Conservation (phyloP, 176 grass and related monocot species). For the Saccharum spontaneum region DNA sequence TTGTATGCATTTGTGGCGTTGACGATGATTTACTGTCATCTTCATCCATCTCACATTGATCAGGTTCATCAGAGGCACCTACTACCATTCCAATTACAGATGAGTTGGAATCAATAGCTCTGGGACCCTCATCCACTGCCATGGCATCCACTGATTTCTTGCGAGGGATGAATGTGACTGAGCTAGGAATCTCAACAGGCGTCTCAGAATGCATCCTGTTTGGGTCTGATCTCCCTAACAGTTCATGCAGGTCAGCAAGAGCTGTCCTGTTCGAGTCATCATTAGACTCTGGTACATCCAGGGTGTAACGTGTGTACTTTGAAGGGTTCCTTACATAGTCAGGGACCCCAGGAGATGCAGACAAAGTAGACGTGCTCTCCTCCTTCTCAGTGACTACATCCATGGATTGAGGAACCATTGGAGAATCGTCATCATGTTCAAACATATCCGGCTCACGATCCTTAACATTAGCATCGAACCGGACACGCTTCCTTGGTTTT, state of each 20-base stretch:
- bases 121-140: slow-evolving; percentile 56
- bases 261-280: slow-evolving; percentile 71
- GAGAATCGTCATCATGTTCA: slow-evolving; percentile 55
- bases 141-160: slow-evolving; percentile 75
- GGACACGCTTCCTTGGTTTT: slow-evolving; percentile 90
- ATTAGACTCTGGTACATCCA: slow-evolving; percentile 47
- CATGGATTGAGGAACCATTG: slow-evolving; percentile 50
- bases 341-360: slow-evolving; percentile 44
- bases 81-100: slow-evolving; percentile 38
- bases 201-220: slow-evolving; percentile 38
- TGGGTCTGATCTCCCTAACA: slow-evolving; percentile 57
- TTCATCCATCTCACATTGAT: slow-evolving; percentile 79
- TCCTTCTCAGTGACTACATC: slow-evolving; percentile 38
- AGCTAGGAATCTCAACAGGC: slow-evolving; percentile 59
- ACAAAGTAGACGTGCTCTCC: slow-evolving; percentile 18
- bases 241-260: slow-evolving; percentile 65
- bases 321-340: slow-evolving; percentile 88
- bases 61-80: slow-evolving; percentile 50
- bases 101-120: slow-evolving; percentile 29
- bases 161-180: slow-evolving; percentile 70
- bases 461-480: slow-evolving; percentile 70
- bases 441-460: slow-evolving; percentile 38
- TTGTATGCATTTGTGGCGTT: slow-evolving; percentile 26
- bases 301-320: slow-evolving; percentile 84
- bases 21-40: slow-evolving; percentile 37